A percentile compares a stretch with the other conserved stretches of the same genome.
phyloP scores from a whole-genome alignment of 495 filamentous ascomycete species.

The Opeltia flavorubescens region DNA sequence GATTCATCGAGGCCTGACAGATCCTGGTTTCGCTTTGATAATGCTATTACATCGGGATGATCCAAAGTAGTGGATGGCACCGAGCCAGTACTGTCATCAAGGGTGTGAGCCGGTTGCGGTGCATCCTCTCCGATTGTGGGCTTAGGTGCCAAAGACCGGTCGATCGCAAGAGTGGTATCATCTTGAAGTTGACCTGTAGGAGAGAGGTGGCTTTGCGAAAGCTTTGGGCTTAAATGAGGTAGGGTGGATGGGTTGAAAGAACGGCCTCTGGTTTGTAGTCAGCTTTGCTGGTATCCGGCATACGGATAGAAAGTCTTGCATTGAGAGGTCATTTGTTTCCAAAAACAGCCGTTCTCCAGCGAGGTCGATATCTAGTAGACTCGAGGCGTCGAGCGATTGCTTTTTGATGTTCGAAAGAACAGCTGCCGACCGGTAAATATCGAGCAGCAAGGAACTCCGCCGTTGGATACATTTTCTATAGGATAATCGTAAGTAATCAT shows the following conservation, averaged over 20 bases:
- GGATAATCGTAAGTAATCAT: not conserved
- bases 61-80: too few relatives aligned
- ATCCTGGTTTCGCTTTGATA: not conserved
- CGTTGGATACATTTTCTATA: not conserved
- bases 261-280: conserved; percentile 40
- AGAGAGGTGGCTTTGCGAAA: conserved; percentile 14
- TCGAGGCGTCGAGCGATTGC: not conserved
- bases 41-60: too few relatives aligned
- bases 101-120: not conserved
- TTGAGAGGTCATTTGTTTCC: conserved; percentile 56
- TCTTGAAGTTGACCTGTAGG: conserved; percentile 11
- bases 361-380: conserved; percentile 24
- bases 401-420: conserved; percentile 25
- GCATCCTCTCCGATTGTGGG: not conserved
- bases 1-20: not conserved
- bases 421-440: conserved; percentile 25
- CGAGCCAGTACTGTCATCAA: too few relatives aligned
- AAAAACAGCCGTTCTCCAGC: conserved; percentile 48
- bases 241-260: conserved; percentile 58
- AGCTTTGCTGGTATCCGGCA: conserved; percentile 15
- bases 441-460: not conserved
- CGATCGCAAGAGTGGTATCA: not conserved
- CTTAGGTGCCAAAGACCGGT: not conserved
- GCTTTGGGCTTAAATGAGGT: conserved; percentile 30
- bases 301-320: conserved; percentile 41